Evolutionary conservation across 768 basidiomycete species (phyloP).

Genomic region (Tulasnella sp.): DNA sequence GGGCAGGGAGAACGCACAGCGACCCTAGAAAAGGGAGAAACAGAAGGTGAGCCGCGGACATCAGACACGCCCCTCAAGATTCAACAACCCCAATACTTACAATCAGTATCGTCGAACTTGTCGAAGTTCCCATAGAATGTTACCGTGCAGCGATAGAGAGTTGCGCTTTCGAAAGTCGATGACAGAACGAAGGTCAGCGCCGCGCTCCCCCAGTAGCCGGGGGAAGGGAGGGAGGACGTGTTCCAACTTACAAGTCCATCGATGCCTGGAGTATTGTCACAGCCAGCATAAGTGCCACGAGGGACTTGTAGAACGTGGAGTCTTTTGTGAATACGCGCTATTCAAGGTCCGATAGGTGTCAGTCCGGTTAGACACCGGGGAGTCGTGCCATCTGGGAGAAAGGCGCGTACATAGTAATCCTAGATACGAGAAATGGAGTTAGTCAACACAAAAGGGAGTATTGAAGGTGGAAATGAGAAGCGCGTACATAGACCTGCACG

Average conservation of each 20-base stretch:
- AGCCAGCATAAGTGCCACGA: neutral
- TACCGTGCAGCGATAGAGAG: neutral
- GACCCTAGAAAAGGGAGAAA: neutral
- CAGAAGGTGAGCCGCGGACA: neutral
- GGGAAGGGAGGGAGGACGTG: too few species aligned
- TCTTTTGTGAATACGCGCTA: constrained; percentile 19
- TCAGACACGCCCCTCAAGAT: neutral
- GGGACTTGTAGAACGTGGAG: neutral
- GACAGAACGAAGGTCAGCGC: neutral
- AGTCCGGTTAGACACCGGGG: neutral
- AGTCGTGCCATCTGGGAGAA: neutral
- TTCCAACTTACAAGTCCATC: constrained; percentile 26
- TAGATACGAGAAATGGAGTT: neutral
- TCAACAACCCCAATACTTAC: neutral
- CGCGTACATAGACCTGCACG: constrained; percentile 19
- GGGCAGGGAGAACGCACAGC: neutral
- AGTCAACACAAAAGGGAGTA: neutral
- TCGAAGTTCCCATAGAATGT: constrained; percentile 17
- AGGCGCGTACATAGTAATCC: constrained; percentile 14
- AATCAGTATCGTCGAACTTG: constrained; percentile 21
- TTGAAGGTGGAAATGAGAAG: neutral
- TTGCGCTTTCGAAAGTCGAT: neutral
- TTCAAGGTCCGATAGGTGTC: neutral
- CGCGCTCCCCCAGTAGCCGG: neutral
- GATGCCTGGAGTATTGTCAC: neutral